Evolutionary conservation across 371 early-diverging fungal species (phyloP), one percentile per base, ranked within the genome.

Genomic region (Mucor irregularis): DNA sequence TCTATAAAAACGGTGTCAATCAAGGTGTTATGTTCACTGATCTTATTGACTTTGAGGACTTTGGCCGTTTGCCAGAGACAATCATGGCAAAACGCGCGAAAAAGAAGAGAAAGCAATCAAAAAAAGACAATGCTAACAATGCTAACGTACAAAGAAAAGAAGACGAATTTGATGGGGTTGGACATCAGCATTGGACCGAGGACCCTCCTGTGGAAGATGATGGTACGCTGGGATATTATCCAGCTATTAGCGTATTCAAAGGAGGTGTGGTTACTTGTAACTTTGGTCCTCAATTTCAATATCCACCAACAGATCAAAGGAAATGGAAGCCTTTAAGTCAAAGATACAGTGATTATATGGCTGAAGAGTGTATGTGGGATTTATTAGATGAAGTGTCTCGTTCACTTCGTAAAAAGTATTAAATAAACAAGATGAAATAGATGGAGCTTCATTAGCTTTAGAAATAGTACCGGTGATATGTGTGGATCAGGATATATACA

Each of bases 171-270:
- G 75, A 70, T 40, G 62, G 68, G n/a, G 56, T 56, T 16, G 58
- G 65, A 19, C 62, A 62, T 26, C 66, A 74, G 28, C 69, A 73
- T 28, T 78, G 77, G 74, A 64, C 71, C 1, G 73, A 74, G 7
- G 84, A 82, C 17, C 80, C 81, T 14, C 71, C 83, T 7, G 62
- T 76, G 7, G 76, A 78, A 38, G 88, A 88, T 53, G 88, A 88
- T 55, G 88, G 88, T 7, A 83, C 85, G 1, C 59, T 84, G 9
- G 89, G 89, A 4, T 88, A 87, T 53, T 88, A 85, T 55, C 89
- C 89, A 3, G 79, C 79, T 10, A 79, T 87, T 39, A 84, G 85
- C 33, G 84, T 87, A 5, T 88, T 78, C 56, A 69, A 81, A 37
- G 85, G 87, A 25, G 89, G 84, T 8, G 76, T 82, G 13, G 85